Evolutionary conservation across 164 flowering plant species (phyloP), one percentile per base, ranked within the genome.

Genomic region (Macadamia integrifolia): DNA sequence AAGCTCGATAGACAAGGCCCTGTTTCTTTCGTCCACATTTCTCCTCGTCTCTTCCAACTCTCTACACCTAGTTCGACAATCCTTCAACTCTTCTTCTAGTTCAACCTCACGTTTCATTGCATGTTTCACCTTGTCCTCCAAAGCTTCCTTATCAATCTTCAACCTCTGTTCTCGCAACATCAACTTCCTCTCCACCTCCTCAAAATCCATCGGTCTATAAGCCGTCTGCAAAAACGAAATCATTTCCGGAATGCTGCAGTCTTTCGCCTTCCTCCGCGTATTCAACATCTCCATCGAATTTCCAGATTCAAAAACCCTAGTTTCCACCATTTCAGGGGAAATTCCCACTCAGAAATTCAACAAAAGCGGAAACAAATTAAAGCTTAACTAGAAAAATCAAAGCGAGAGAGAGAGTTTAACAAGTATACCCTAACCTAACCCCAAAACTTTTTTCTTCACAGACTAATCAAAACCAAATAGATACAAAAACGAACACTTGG

Each of bases 21-120:
- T 53, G 14, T n/a, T 14, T 2, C 18, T n/a, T 4, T 53, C 23
- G 6, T 52, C 52, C 44, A n/a, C 67, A 12, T 65, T 65, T 46
- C 23, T 11, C 35, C 35, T 56, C 11, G 13, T 55, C 61, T 55
- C 63, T 18, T 49, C 53, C 50, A 69, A 52, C 10, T 61, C 69
- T 5, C 28, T 61, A 42, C 32, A 43, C 35, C 63, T 60, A 3
- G 10, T 44, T 42, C 44, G 15, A 53, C 4, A 60, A 42, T 6
- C 42, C n/a, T 73, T 65, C 60, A 74, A 65, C 60, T 65, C 66
- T 35, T 52, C 29, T 53, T 60, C 65, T n/a, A 66, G 14, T 0
- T 12, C 60, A 13, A 56, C 64, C 23, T 7, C 64, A 18, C 18
- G 64, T 52, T 28, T 50, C 55, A 12, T n/a, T 5, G 9, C 58